Evolutionary conservation across 176 grass and related monocot genomes (phyloP), one percentile per base, ranked within the genome.

Genomic region (Aegilops tauschii): DNA sequence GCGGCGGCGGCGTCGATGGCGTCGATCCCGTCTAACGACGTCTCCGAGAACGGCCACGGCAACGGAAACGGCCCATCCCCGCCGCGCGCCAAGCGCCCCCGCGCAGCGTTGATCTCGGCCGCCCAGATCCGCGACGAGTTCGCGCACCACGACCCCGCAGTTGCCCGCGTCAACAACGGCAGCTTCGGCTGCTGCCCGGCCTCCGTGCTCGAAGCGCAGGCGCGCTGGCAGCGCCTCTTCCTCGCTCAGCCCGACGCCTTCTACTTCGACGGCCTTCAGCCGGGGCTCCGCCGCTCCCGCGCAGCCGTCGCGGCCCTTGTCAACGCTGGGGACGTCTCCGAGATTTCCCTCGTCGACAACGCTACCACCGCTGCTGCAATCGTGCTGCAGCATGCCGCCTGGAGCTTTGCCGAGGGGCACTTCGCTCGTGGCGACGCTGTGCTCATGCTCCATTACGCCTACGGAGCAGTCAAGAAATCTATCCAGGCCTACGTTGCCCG

Each of bases 391-490:
- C 94, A 96, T 42, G 79, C 83, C 32, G 91, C 97, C 0, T 99
- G 97, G 94, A 84, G 87, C 84, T 96, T 96, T 73, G 79, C 83
- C 1, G 97, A 99, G 92, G 94, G 94, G 10, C 29, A 16, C 65
- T 99, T 90, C 77, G 16, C 56, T 0, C 90, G 88, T 56, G 97
- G 92, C 2, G 97, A 99, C 42, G 89, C 89, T 1, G 97, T 99
- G 12, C 76, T 99, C 5, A 99, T 96, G 92, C 94, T 99, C 88
- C 97, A 99, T 83, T 96, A 99, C 82, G 94, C 97, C 23, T 99
- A 96, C 17, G 90, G 92, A 7, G 88, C 97, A 5, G 92, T 99
- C 34, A 99, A 99, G 90, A 99, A 94, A 75, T 99, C 97, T 66
- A 96, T 99, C 73, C 94, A 94, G 3, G 97, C 94, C 10, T 99